A percentile compares a stretch with the other conserved stretches of the same genome.
phyloP scores from a whole-genome alignment of 1,284 basidiomycete species.

The Cutaneotrichosporon dermatis region DNA sequence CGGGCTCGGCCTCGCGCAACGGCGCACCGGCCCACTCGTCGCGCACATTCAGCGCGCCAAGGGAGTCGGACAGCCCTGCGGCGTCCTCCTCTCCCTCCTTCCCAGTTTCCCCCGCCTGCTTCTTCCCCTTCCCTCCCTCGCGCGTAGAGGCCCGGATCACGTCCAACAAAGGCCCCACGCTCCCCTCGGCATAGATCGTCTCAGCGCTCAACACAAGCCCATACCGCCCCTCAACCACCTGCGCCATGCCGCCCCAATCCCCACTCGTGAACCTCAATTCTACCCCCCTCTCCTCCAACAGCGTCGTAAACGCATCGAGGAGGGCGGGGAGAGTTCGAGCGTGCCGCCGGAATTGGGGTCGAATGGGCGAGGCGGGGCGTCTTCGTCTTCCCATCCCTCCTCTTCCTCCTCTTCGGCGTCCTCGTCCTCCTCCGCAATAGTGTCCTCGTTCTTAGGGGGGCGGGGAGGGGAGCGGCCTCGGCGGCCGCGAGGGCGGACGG shows the following conservation, averaged over 20 bases:
- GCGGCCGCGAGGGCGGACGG: slow-evolving; percentile 27
- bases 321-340: slow-evolving; percentile 63
- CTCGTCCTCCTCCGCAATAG: slow-evolving; percentile 12
- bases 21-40: slow-evolving; percentile 26
- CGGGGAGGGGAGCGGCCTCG: slow-evolving; percentile 12
- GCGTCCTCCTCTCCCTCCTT: not conserved
- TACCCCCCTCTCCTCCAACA: slow-evolving; percentile 58
- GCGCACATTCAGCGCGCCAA: slow-evolving; percentile 26
- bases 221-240: slow-evolving; percentile 50
- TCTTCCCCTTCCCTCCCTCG: too few species aligned
- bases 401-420: slow-evolving; percentile 17
- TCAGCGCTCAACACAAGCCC: slow-evolving; percentile 82
- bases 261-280: slow-evolving; percentile 73
- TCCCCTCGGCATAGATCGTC: slow-evolving; percentile 78
- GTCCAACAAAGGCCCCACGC: slow-evolving; percentile 62
- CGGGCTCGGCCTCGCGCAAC: slow-evolving; percentile 8
- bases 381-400: slow-evolving; percentile 9
- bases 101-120: not conserved
- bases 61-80: slow-evolving; percentile 26
- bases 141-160: slow-evolving; percentile 43
- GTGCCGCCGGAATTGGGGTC: slow-evolving; percentile 44
- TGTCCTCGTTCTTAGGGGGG: not conserved
- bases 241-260: slow-evolving; percentile 58
- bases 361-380: slow-evolving; percentile 22
- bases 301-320: slow-evolving; percentile 60